Conservation (phyloP, 129 eudicot genomes). For the Tagetes erecta region DNA sequence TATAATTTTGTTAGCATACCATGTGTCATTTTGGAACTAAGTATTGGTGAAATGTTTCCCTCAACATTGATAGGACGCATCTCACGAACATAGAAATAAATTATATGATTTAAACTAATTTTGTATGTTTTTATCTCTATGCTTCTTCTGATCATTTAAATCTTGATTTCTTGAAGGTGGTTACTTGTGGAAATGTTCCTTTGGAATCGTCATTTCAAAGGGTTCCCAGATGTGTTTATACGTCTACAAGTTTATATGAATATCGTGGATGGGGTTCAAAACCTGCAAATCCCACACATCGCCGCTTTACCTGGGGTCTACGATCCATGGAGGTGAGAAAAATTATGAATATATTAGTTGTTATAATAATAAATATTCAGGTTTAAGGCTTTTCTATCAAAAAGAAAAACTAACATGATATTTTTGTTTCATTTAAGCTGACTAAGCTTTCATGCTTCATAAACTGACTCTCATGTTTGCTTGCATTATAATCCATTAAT, state of each 20-base stretch:
- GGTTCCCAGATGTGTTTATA: slow-evolving; percentile 71
- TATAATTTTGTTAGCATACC: neutral
- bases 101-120: neutral
- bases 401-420: neutral
- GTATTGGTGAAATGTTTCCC: neutral
- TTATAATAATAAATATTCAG: neutral
- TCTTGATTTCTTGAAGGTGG: slow-evolving; percentile 50
- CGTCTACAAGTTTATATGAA: slow-evolving; percentile 70
- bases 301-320: slow-evolving; percentile 70
- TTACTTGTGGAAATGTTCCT: slow-evolving; percentile 71
- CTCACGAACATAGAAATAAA: neutral
- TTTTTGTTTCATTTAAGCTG: neutral
- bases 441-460: neutral
- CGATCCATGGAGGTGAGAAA: slow-evolving; percentile 65
- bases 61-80: neutral
- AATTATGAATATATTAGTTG: neutral
- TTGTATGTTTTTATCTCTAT: neutral
- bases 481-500: slow-evolving; percentile 19
- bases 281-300: slow-evolving; percentile 69
- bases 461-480: slow-evolving; percentile 9
- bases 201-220: slow-evolving; percentile 68
- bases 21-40: neutral
- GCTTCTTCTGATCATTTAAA: slow-evolving; percentile 3
- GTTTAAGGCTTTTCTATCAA: neutral
- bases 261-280: slow-evolving; percentile 73